Evolutionary conservation across 1,284 basidiomycete species (phyloP).

Genomic region (Ganoderma resinaceum): DNA sequence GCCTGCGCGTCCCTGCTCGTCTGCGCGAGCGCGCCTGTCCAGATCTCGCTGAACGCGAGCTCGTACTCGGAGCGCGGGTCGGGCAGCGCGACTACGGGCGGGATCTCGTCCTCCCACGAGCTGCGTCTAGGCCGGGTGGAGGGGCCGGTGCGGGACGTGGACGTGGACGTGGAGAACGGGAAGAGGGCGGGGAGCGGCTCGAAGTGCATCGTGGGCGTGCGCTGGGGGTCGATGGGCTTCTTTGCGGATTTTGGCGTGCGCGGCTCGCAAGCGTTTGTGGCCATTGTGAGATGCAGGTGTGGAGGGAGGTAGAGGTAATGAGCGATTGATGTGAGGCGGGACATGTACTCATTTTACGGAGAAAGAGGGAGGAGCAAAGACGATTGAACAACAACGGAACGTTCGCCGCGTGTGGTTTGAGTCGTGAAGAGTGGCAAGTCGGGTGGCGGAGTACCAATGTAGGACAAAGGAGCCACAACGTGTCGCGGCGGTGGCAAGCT

Average conservation of each 20-base stretch:
- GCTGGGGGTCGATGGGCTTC: conserved; percentile 3
- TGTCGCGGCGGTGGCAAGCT: not conserved
- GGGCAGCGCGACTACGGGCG: conserved; percentile 15
- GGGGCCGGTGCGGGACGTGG: not conserved
- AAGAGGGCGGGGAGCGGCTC: not conserved
- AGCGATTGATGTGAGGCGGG: not conserved
- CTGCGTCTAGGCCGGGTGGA: conserved; percentile 12
- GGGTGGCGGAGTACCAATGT: not conserved
- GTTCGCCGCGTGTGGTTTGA: not conserved
- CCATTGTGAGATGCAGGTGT: not conserved
- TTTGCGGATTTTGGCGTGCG: not conserved
- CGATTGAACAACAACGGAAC: not conserved
- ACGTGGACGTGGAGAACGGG: not conserved
- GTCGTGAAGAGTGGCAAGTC: not conserved
- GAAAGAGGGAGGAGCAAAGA: not conserved
- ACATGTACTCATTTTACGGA: not conserved
- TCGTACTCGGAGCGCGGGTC: conserved; percentile 20
- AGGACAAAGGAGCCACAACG: not conserved
- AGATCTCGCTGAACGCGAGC: conserved; percentile 15
- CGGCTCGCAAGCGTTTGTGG: not conserved
- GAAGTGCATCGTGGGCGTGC: not conserved
- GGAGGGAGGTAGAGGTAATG: not conserved
- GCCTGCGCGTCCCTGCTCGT: not conserved
- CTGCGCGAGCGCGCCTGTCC: conserved; percentile 14
- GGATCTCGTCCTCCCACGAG: conserved; percentile 22